phyloP scores from a whole-genome alignment of 1,284 basidiomycete genomes.

The Leccinum huronense region DNA sequence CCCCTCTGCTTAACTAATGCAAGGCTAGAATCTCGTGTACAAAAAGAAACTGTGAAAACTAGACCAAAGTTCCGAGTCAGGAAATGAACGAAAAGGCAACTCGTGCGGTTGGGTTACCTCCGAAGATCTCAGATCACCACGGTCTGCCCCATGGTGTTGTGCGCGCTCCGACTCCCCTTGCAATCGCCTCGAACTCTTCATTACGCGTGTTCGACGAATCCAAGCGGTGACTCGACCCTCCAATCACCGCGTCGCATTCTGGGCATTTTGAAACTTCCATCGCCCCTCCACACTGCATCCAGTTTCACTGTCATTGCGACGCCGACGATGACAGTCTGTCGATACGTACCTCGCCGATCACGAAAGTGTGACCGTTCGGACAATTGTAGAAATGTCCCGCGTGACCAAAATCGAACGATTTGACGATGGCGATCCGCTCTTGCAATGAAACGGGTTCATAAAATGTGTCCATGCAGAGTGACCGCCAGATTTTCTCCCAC shows the following conservation, averaged over 20 bases:
- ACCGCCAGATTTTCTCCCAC: conserved; percentile 35
- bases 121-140: conserved; percentile 15
- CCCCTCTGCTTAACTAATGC: background rate
- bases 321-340: background rate
- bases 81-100: background rate
- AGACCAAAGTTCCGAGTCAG: background rate
- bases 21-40: background rate
- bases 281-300: conserved; percentile 53
- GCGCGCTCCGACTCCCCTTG: conserved; percentile 21
- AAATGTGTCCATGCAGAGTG: conserved; percentile 36
- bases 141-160: conserved; percentile 18
- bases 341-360: conserved; percentile 42
- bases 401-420: conserved; percentile 42
- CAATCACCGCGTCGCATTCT: conserved; percentile 54
- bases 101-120: background rate
- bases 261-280: conserved; percentile 45
- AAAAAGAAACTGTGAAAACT: background rate
- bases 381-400: conserved; percentile 49
- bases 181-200: conserved; percentile 45
- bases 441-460: conserved; percentile 44
- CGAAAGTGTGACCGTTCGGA: conserved; percentile 49
- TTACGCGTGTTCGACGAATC: conserved; percentile 43
- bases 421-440: conserved; percentile 45
- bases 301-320: conserved; percentile 3
- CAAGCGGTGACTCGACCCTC: conserved; percentile 46